A percentile compares a stretch with the other conserved stretches of the same genome.
These are phyloP conservation scores for Ophiognomonia clavigignenti-juglandacearum DNA, from an alignment of 2,329 filamentous ascomycete species.

Conservation along the genomic window DNA sequence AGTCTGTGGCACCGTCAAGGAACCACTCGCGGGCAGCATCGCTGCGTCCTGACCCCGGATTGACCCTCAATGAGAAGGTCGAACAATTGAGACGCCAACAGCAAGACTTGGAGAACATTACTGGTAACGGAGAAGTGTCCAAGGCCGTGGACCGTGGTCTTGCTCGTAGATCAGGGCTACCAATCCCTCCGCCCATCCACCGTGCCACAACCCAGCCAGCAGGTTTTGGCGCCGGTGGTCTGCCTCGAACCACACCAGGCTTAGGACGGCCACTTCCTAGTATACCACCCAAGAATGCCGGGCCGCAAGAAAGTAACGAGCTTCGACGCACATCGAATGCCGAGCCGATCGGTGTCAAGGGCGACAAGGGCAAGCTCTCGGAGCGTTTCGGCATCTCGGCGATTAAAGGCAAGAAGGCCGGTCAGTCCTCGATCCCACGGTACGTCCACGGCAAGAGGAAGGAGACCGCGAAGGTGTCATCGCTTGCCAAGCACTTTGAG, in stretches of 20 bases:
- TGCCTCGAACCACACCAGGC: conserved; percentile 42
- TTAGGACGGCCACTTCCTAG: conserved; percentile 35
- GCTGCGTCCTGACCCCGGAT: conserved; percentile 10
- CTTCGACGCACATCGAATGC: conserved; percentile 30
- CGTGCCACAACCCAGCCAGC: conserved; percentile 49
- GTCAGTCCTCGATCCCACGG: conserved; percentile 78
- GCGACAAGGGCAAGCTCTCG: conserved; percentile 67
- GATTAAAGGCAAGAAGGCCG: conserved; percentile 56
- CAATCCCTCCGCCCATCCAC: conserved; percentile 47
- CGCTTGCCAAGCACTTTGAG: conserved; percentile 92
- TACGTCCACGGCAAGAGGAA: conserved; percentile 69
- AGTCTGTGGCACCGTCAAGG: conserved; percentile 10
- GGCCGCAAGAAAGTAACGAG: conserved; percentile 25
- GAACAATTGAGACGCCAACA: conserved; percentile 50
- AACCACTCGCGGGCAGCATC: conserved; percentile 13
- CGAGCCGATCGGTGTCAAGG: conserved; percentile 32
- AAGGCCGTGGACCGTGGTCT: conserved; percentile 29
- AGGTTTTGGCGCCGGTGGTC: conserved; percentile 38
- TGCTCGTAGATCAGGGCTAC: conserved; percentile 40
- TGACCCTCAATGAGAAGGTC: conserved; percentile 40
- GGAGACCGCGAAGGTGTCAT: conserved; percentile 76
- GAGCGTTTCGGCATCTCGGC: conserved; percentile 65
- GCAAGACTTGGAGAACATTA: conserved; percentile 21
- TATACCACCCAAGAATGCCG: conserved; percentile 29
- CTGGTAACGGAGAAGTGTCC: conserved; percentile 13